phyloP scores from a whole-genome alignment of 192 early-diverging fungal species.

The Diversispora eburnea region DNA sequence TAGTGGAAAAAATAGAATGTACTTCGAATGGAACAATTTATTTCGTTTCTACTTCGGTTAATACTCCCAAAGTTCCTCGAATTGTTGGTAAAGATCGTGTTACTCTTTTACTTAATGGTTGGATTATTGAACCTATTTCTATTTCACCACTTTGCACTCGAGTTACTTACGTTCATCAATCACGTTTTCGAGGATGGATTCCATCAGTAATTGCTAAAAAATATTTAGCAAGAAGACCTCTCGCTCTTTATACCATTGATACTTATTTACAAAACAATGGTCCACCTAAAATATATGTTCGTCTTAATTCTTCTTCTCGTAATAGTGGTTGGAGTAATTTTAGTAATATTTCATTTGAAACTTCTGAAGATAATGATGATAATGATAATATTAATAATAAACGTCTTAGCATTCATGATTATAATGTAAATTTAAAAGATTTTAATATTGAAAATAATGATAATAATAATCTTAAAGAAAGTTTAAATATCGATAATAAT shows the following conservation, averaged over 20 bases:
- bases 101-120: conserved; percentile 48
- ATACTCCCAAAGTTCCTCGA: conserved; percentile 45
- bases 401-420: no score
- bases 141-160: conserved; percentile 46
- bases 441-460: no score
- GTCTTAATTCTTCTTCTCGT: no score
- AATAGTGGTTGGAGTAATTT: no score
- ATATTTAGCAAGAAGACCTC: conserved; percentile 44
- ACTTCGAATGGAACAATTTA: conserved; percentile 45
- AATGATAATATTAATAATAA: no score
- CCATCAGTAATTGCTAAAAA: conserved; percentile 56
- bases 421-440: no score
- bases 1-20: conserved; percentile 49
- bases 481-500: no score
- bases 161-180: conserved; percentile 55
- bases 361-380: no score
- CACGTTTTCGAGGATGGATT: conserved; percentile 49
- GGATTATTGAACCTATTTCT: conserved; percentile 53
- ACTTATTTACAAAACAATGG: conserved; percentile 53
- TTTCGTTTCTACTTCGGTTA: conserved; percentile 48
- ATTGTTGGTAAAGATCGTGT: conserved; percentile 43
- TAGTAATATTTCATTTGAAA: no score
- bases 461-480: no score
- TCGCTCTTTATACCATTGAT: conserved; percentile 50
- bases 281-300: background rate